Base-by-base conservation (phyloP, 176 grass and related monocot species). In the Phyllostachys edulis region DNA sequence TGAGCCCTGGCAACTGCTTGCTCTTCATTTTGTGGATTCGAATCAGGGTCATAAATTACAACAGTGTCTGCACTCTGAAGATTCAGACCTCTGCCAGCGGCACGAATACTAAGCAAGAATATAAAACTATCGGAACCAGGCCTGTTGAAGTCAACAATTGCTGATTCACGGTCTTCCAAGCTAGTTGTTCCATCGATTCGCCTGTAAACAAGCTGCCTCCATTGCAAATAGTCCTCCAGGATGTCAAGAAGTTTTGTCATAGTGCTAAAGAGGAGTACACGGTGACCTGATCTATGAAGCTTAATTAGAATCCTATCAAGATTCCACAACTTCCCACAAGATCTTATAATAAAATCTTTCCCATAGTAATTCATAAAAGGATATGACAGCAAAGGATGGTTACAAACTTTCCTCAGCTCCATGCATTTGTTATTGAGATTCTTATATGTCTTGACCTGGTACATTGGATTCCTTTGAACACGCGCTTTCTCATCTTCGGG, bases 211-310 rank as follows among this genome's bases (percentile, higher is more conserved):
- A 99, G 89, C 23, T 80, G 77, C 51, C 97, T 88, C 97, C 93
- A 96, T 78, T 90, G 97, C 80, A 99, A 84, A 85, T 99, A 99
- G 73, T 99, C 97, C 81, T 99, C 97, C 78, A 99, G 77, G 47
- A 99, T 96, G 84, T 99, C 97, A 63, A 99, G 91, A 88, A 99
- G 92, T 84, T 99, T 99, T 42, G 97, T 99, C 97, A 99, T 99
- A n/a, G 97, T 99, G 75, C 97, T 99, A 70, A 99, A 99, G 62
- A 99, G 85, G 55, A 99, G 97, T 51, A 99, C 97, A 72, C 97
- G 93, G 54, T 99, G 97, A 44, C 97, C 93, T 60, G 97, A 61
- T 73, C 74, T 91, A 73, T 99, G 88, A 77, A 99, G 93, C 88
- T 99, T 99, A 80, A 99, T 87, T 46, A 99, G 88, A 87, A 99